Base-by-base conservation (phyloP, 2,329 filamentous ascomycete species). In the Clonostachys solani region DNA sequence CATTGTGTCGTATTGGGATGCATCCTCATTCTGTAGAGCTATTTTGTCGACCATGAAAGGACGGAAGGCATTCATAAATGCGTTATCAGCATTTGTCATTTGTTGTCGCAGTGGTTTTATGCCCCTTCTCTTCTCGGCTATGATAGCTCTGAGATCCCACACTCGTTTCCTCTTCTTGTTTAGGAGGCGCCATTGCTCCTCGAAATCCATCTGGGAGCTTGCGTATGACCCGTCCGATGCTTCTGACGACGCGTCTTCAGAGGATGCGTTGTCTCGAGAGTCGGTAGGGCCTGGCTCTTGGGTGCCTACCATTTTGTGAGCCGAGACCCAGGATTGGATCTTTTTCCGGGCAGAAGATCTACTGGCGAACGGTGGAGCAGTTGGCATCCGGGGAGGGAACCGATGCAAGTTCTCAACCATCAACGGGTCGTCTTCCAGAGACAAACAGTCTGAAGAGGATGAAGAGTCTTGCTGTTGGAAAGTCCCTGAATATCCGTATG, bases 1-100 rank as follows among this genome's bases (percentile, higher is more conserved):
- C 9, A 56, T 56, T 16, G 56, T 52, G 17, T 64, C 55, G 13
- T 71, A 47, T 2, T 56, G 37, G 12, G 57, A 51, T 6, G 54
- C 44, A 1, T 60, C 51, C 13, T 56, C 50, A 8, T 52, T 49
- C 9, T 52, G 46, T 18, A 51, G 43, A 18, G 55, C 52, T 13
- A 50, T 49, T 17, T 56, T 57, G 42, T 54, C 60, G 17, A 68
- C 54, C 5, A 71, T 54, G 19, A 70, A 56, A 1, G 65, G 67
- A 5, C 69, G 60, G 17, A 71, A 51, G 15, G 65, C 51, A 29
- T 60, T 59, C 67, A 72, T 70, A 42, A 72, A 68, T 2, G 57
- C 57, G 50, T 71, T 71, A 43, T 72, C 69, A 6, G 65, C 60
- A 23, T 62, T 57, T 37, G 68, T 62, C 45, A 61, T 66, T 19